Base-by-base conservation (phyloP, 208 protist species). In the Jaenimonas drosophilae region DNA sequence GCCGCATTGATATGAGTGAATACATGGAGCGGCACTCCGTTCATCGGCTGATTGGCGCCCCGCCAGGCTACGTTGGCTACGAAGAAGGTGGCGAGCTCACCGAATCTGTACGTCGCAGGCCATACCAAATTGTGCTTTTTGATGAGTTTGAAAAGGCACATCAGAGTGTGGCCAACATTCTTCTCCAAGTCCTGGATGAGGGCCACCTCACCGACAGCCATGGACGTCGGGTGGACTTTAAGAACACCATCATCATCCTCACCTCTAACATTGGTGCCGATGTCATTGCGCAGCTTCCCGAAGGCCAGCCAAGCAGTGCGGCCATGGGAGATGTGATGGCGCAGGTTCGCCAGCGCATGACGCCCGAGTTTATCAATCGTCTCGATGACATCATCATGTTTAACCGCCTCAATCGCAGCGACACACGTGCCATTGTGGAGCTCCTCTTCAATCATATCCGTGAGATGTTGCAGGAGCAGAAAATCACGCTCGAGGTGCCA, bases 111-210 rank as follows among this genome's bases (percentile, higher is more conserved):
- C 84, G 96, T n/a, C 87, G 96, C 7, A 86, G 96, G 25, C 96
- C 97, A 0, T 98, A 99, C 74, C 76, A 80, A 39, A 96, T 99
- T 14, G 78, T 99, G 7, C 76, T 99, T 2, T 97, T 99, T 38
- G 98, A 99, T 57, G 98, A 99, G 68, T 78, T 99, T 27, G 97
- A 99, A 70, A 99, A 99, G 84, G 97, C 97, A 6, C 97, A 99
- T 68, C 85, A 72, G 34, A 83, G 82, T 49, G 88, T 99, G 7
- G 89, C 88, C 44, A 99, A 99, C 57, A 76, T 98, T 21, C 78
- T 99, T 1, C 74, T 99, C 23, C 97, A 99, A 73, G 83, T 99
- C 9, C 77, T 99, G 0, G 98, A 99, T 54, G 98, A 99, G 32
- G 98, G 96, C 11, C 80, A 96, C 37, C 73, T 99, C 9, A 99